Base-by-base conservation (phyloP, 108 stramenopile genomes). In the Conticribra guillardii region DNA sequence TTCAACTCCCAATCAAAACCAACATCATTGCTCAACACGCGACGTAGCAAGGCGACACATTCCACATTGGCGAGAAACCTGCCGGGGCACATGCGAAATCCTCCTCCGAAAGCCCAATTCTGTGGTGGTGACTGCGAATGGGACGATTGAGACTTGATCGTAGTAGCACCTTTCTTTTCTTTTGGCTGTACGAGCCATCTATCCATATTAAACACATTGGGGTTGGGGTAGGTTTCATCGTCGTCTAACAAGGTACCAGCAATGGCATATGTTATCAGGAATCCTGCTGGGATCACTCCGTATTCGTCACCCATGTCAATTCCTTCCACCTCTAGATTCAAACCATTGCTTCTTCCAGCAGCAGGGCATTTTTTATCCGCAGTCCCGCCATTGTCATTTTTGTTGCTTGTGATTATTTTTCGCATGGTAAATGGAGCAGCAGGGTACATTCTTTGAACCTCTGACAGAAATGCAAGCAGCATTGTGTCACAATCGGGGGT, bases 361-460 rank as follows among this genome's bases (percentile, higher is more conserved):
- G 37, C n/a, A n/a, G n/a, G n/a, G n/a, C n/a, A n/a, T n/a, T n/a
- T n/a, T n/a, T n/a, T n/a, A n/a, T n/a, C n/a, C n/a, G n/a, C n/a
- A n/a, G n/a, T n/a, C n/a, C n/a, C n/a, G n/a, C n/a, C n/a, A n/a
- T n/a, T 5, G 37, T 11, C 5, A 5, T 11, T 41, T 9, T 41
- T 41, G 37, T 11, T 41, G 11, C 8, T 41, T 60, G 58, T 21
- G 17, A 50, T 51, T 14, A 62, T 66, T 53, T 29, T 28, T 18
- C 77, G 70, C 77, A 79, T 79, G 34, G 60, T 51, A 51, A 79
- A 79, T 32, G 77, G 77, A 21, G 71, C 77, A 3, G 77, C 54
- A 2, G 77, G 77, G 34, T 70, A 79, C 18, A 64, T 53, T 30
- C 71, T 55, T 45, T 69, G 56, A 14, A 79, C 54, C 28, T 67